phyloP scores from a whole-genome alignment of 164 flowering plant species.

The Litsea cubeba region DNA sequence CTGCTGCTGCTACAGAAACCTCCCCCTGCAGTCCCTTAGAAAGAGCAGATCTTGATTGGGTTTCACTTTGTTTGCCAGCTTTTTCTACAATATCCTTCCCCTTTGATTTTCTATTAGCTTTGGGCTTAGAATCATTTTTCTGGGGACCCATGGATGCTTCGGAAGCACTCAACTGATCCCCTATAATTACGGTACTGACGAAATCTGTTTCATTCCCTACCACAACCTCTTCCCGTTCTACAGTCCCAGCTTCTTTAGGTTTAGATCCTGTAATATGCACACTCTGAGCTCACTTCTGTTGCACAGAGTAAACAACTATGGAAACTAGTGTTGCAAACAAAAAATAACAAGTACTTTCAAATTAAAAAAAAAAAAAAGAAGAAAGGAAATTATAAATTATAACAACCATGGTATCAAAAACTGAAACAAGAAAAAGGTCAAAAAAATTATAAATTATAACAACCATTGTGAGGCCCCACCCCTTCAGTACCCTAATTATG shows the following conservation, averaged over 20 bases:
- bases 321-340: not conserved
- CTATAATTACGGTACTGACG: slow-evolving; percentile 48
- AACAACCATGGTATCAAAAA: not conserved
- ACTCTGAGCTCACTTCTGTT: slow-evolving; percentile 13
- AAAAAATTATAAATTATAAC: not conserved
- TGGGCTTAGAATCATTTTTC: slow-evolving; percentile 11
- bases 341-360: not conserved
- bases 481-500: no score
- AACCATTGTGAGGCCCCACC: no score
- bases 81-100: slow-evolving; percentile 16
- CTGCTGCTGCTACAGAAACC: slow-evolving; percentile 23
- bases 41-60: slow-evolving; percentile 48
- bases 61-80: slow-evolving; percentile 17
- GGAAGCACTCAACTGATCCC: slow-evolving; percentile 43
- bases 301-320: not conserved
- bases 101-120: slow-evolving; percentile 17
- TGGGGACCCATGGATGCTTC: slow-evolving; percentile 20
- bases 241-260: slow-evolving; percentile 7
- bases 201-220: slow-evolving; percentile 40
- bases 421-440: not conserved
- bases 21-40: no score
- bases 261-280: slow-evolving; percentile 42
- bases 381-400: not conserved
- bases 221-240: slow-evolving; percentile 16
- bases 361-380: not conserved